phyloP scores from a whole-genome alignment of 2,329 filamentous ascomycete genomes.

The Scedosporium minutisporum region DNA sequence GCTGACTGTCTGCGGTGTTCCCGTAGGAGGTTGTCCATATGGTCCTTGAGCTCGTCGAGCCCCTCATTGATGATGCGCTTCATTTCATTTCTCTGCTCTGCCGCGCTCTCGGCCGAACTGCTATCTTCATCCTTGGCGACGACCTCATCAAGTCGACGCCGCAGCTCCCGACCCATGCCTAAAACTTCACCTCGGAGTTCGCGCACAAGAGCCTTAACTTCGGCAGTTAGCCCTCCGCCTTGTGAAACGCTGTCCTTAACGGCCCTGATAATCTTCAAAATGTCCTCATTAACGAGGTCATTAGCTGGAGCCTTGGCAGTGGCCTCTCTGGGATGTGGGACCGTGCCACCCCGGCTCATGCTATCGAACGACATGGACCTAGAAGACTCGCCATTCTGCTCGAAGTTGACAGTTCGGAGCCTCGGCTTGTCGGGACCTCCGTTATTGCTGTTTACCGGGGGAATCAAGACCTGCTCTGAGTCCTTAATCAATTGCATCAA shows the following conservation, averaged over 20 bases:
- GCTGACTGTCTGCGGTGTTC: constrained; percentile 64
- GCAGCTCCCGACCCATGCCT: constrained; percentile 88
- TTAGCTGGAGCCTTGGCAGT: constrained; percentile 19
- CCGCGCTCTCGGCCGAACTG: constrained; percentile 9
- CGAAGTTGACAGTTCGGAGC: constrained; percentile 29
- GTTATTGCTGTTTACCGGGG: background rate
- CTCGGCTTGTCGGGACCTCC: constrained; percentile 4
- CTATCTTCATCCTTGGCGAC: constrained; percentile 29
- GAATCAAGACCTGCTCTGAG: background rate
- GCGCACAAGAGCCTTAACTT: constrained; percentile 82
- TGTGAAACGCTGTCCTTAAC: constrained; percentile 89
- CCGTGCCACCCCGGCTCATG: constrained; percentile 16
- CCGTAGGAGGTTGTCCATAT: constrained; percentile 69
- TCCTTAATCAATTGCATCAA: constrained; percentile 47
- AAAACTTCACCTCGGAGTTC: constrained; percentile 87
- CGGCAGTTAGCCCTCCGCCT: constrained; percentile 78
- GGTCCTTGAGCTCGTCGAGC: constrained; percentile 70
- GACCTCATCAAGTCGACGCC: constrained; percentile 71
- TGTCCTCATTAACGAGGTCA: constrained; percentile 63
- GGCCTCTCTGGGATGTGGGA: background rate
- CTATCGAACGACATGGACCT: constrained; percentile 23
- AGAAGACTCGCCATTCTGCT: constrained; percentile 20
- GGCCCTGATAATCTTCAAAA: constrained; percentile 71
- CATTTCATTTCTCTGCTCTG: constrained; percentile 1
- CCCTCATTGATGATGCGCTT: constrained; percentile 66